Base-by-base conservation (phyloP, 1,139 yeast genomes). In the Blastobotrys aristatus region DNA sequence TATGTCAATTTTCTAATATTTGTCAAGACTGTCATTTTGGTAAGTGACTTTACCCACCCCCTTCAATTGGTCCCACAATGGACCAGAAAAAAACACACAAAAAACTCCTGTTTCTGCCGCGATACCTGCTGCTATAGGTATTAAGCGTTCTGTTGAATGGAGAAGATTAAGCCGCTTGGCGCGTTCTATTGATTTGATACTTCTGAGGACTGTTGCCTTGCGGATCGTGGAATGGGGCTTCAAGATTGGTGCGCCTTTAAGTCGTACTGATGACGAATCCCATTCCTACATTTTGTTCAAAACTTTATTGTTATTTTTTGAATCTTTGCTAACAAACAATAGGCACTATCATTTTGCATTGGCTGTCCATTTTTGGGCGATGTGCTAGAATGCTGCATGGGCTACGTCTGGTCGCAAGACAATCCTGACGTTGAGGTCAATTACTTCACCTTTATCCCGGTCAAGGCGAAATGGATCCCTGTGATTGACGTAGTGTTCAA, bases 381-480 rank as follows among this genome's bases (percentile, higher is more conserved):
- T 18, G 24, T 34, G 3, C 26, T 48, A 31, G 29, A 24, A 27
- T 48, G 59, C 45, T 70, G 71, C 2, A 43, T 69, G 46, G 51
- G 64, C 1, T 68, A 67, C 50, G 66, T 71, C 2, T 59, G 69
- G 66, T 64, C 68, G 8, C 72, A 69, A 52, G 67, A 65, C 27
- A 56, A 60, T 40, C 64, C 65, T 13, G 55, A 60, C 34, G 55
- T 53, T 20, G 57, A 49, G 34, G 64, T 58, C 30, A 55, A 53
- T 16, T 8, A 2, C 4, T 60, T 67, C 37, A 51, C 58, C 42
- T 62, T 69, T 42, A 50, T 70, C 45, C 57, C 56, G 21, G 50
- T 67, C 46, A 58, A 60, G 50, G 65, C 69, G 14, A 54, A 57
- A 41, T 68, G 60, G 46, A 51, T 66, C 20, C 72, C 73, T 2